Evolutionary conservation across 257 asterid species (phyloP), one percentile per base, ranked within the genome.

Genomic region (Avicennia marina): DNA sequence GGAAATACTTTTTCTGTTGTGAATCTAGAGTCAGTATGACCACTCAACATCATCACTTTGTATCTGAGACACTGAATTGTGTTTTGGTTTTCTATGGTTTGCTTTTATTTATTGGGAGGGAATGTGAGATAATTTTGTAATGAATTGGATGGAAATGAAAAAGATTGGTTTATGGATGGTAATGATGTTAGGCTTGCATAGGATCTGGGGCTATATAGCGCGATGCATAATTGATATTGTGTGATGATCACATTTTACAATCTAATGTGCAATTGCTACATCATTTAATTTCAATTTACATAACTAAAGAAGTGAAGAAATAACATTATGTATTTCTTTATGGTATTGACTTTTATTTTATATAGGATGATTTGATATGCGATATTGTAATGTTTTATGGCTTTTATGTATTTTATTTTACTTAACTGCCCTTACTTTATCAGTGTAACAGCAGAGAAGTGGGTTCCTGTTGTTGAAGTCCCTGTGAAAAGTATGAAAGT

Each of bases 361-460:
- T 62, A 2, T 29, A 19, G 33, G 17, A 19, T 29, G 54, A 20
- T 24, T 17, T 32, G 26, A 38, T 32, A 19, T 20, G 19, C 16
- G 7, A 20, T 20, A 26, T 55, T 8, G 31, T 33, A 24, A 46
- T 48, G 13, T 29, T 51, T 8, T 11, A 15, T 29, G 58, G 44
- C 60, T 27, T 17, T 11, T 40, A 27, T 40, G 11, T 33, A 41
- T 44, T 21, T 19, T 33, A 2, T 45, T 47, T 48, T 36, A 34
- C 36, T 60, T 13, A 68, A 32, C 58, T 45, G 20, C 25, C 55
- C 61, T 40, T 53, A 52, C 19, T 47, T 38, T 57, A 53, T 53
- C 70, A 86, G 98, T 72, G 96, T 90, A 59, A 90, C 98, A 18
- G 98, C 96, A 24, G 95, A 87, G 60, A 90, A 85, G 61, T 90